Evolutionary conservation across 2,329 filamentous ascomycete genomes (phyloP), one percentile per base, ranked within the genome.

Genomic region (Aspergillus sp.): DNA sequence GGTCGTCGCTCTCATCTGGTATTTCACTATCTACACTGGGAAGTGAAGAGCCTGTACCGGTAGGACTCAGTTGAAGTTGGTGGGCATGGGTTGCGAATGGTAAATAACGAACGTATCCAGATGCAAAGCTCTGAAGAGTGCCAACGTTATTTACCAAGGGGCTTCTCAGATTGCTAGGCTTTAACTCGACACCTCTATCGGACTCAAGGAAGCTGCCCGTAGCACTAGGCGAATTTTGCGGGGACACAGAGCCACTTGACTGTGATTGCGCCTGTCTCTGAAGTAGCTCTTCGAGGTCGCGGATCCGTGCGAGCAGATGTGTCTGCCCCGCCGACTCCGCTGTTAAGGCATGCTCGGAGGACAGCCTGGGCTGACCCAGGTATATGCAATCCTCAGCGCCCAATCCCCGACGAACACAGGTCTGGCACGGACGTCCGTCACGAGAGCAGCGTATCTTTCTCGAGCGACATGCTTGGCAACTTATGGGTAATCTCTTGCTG

Each of bases 361-460:
- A 71, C 21, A 74, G 61, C 43, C 73, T 66, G 10, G 73, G 72
- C 25, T 75, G 73, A 39, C 74, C 73, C 2, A 75, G 69, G 48
- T 75, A 77, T 60, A 78, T 70, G 48, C 74, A 76, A 57, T 77
- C 74, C 50, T 74, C 70, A 12, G 72, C 69, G 5, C 72, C 72
- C 19, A 77, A 65, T 7, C 76, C 76, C 23, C 76, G 72, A 15
- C 73, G 71, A 9, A 76, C 68, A 65, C 76, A 79, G 3, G 75
- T 77, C 43, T 77, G 71, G 48, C 76, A 79, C 21, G 76, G 76
- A 13, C 70, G 68, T n/a, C 69, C 69, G 62, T 76, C 74, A 23
- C 76, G 76, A 23, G 74, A 71, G 60, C 76, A 79, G 25, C 72
- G 70, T 45, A 79, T 78, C 57, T 79, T 79, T 50, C 76, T 67